A percentile compares a stretch with the other conserved stretches of the same genome.
phyloP scores from a whole-genome alignment of 352 stramenopile species.

The Phytopythium aichiense region DNA sequence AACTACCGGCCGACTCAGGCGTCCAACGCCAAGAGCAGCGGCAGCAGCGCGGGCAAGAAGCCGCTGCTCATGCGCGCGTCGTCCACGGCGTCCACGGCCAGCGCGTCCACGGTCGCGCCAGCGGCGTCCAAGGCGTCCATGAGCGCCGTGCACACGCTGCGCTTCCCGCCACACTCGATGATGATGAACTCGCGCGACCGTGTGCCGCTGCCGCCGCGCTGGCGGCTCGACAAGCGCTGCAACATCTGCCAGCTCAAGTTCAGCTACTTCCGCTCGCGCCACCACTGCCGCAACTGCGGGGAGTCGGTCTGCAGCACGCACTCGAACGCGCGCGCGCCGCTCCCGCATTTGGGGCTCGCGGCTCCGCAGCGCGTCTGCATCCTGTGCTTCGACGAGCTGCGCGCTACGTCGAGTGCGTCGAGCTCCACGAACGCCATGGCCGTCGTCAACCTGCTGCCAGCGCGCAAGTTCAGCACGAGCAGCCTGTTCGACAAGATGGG shows the following conservation, averaged over 20 bases:
- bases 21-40: conserved; percentile 6
- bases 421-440: conserved; percentile 40
- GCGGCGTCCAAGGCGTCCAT: conserved; percentile 11
- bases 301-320: conserved; percentile 82
- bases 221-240: conserved; percentile 73
- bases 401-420: conserved; percentile 17
- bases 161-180: conserved; percentile 17
- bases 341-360: conserved; percentile 57
- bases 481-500: conserved; percentile 1
- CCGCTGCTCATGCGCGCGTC: conserved; percentile 4
- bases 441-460: conserved; percentile 68
- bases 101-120: conserved; percentile 8
- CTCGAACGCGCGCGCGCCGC: conserved; percentile 56
- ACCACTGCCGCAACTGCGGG: conserved; percentile 88
- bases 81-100: conserved; percentile 5
- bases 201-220: conserved; percentile 52
- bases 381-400: conserved; percentile 74
- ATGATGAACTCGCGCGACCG: conserved; percentile 20
- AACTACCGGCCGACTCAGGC: background rate
- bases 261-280: conserved; percentile 79
- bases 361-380: conserved; percentile 75
- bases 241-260: conserved; percentile 86
- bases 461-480: conserved; percentile 23
- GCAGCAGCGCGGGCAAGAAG: background rate
- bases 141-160: conserved; percentile 19